Conservation (phyloP, 164 flowering plant species). For the Magnolia kwangsiensis region DNA sequence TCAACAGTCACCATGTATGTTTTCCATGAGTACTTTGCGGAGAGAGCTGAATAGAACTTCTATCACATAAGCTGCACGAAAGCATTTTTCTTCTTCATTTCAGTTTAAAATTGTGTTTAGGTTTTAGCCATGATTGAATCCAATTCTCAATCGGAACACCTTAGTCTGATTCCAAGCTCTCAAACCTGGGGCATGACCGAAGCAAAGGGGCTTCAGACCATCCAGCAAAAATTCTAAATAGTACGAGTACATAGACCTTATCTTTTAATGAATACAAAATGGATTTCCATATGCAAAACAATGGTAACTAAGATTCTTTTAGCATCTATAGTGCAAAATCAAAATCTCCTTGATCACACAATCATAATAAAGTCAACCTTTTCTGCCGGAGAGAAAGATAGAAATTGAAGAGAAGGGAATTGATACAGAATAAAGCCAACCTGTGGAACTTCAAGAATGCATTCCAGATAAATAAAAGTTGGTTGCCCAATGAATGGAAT, state of each 20-base stretch:
- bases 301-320: not conserved
- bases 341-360: not conserved
- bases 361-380: not conserved
- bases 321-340: not conserved
- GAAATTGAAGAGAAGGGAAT: not conserved
- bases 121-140: too few species aligned
- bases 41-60: too few species aligned
- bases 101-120: too few species aligned
- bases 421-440: conserved; percentile 29
- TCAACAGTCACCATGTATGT: too few species aligned
- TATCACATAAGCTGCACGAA: too few species aligned
- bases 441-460: conserved; percentile 79
- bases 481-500: conserved; percentile 58
- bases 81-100: too few species aligned
- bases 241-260: not conserved
- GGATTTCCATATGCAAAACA: not conserved
- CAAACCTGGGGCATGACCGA: too few species aligned
- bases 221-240: too few species aligned
- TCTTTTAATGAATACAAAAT: not conserved
- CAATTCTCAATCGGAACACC: too few species aligned
- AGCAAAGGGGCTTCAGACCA: too few species aligned
- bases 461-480: conserved; percentile 67
- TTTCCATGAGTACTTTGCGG: too few species aligned
- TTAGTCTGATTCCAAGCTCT: too few species aligned
- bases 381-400: not conserved